Percentiles rank a stretch among this genome's conserved stretches.
phyloP scores from a whole-genome alignment of 2,329 filamentous ascomycete genomes.

The Erysiphe neolycopersici region DNA sequence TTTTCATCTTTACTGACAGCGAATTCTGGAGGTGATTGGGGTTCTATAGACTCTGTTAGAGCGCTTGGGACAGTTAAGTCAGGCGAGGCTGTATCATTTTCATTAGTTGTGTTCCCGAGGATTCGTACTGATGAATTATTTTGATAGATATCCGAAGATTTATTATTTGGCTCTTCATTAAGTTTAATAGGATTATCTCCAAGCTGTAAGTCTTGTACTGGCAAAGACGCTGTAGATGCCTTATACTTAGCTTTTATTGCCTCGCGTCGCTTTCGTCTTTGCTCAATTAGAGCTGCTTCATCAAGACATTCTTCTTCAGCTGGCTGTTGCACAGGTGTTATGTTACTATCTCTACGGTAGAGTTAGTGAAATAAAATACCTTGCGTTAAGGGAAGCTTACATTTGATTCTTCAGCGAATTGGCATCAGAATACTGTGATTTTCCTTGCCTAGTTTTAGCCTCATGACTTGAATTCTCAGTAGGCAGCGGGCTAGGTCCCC shows the following conservation, averaged over 20 bases:
- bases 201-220: constrained; percentile 30
- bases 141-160: neutral
- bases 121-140: neutral
- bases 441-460: constrained; percentile 41
- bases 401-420: too few species aligned
- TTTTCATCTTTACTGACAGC: constrained; percentile 39
- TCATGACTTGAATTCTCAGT: constrained; percentile 31
- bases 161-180: constrained; percentile 1
- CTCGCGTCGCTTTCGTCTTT: constrained; percentile 59
- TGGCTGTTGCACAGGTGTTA: constrained; percentile 15
- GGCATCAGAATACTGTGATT: constrained; percentile 15
- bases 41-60: constrained; percentile 9
- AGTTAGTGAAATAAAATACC: neutral
- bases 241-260: constrained; percentile 65
- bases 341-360: neutral
- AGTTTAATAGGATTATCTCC: constrained; percentile 12
- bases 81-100: constrained; percentile 7
- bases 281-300: constrained; percentile 61
- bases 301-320: constrained; percentile 36
- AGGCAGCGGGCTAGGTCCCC: constrained; percentile 30
- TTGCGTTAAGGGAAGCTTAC: neutral
- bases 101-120: constrained; percentile 3
- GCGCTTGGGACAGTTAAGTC: constrained; percentile 14
- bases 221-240: constrained; percentile 40
- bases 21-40: constrained; percentile 19